phyloP scores from a whole-genome alignment of 169 alveolate genomes.

The Ichthyophthirius multifiliis region DNA sequence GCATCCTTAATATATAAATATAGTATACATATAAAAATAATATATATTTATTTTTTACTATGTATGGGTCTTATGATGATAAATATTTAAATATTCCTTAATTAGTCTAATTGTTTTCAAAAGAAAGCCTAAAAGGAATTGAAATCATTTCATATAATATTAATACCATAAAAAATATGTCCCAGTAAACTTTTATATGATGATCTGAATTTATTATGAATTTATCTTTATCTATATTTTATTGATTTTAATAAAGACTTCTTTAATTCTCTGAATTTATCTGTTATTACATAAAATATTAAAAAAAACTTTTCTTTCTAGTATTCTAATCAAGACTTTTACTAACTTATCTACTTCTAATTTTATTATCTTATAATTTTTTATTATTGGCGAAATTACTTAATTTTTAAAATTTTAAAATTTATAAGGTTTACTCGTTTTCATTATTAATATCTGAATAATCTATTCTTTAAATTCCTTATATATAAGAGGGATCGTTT shows the following conservation, averaged over 20 bases:
- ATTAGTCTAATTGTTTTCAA: conserved; percentile 7
- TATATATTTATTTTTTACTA: not conserved
- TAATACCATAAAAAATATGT: conserved; percentile 18
- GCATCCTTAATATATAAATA: conserved; percentile 14
- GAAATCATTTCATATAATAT: conserved; percentile 21
- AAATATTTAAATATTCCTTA: too few relatives aligned
- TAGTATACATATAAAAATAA: not conserved
- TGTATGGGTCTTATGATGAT: too few relatives aligned
- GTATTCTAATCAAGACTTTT: not conserved
- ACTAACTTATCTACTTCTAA: not conserved
- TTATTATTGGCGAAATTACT: not conserved
- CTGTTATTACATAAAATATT: not conserved
- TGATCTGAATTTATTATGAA: conserved; percentile 12
- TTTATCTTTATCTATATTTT: not conserved
- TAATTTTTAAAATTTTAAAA: too few relatives aligned
- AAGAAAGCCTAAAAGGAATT: conserved; percentile 14
- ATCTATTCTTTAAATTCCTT: too few relatives aligned
- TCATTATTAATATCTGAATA: too few relatives aligned
- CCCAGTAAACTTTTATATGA: conserved; percentile 30
- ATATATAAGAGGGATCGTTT: not conserved
- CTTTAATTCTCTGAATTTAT: not conserved
- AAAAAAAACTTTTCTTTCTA: not conserved
- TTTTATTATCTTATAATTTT: not conserved
- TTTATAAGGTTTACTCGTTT: too few relatives aligned
- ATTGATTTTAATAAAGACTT: not conserved